Evolutionary conservation across 495 filamentous ascomycete genomes (phyloP).

Genomic region (Hypoxylon cercidicola): DNA sequence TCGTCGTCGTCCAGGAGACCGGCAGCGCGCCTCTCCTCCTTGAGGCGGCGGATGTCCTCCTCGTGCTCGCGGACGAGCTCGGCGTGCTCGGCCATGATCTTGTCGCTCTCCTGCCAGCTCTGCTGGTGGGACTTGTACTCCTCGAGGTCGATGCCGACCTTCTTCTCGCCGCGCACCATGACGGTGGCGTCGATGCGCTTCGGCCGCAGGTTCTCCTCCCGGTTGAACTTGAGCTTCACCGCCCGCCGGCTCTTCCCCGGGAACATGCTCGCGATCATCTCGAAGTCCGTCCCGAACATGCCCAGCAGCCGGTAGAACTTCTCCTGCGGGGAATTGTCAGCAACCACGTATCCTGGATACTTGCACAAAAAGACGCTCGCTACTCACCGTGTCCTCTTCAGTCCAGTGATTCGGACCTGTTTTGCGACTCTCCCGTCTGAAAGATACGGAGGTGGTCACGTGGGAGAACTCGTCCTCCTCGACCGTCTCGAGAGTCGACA

Average conservation of each 20-base stretch:
- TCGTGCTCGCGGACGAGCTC: conserved; percentile 72
- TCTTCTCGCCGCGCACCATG: conserved; percentile 61
- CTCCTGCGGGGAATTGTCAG: conserved; percentile 51
- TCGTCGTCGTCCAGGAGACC: conserved; percentile 51
- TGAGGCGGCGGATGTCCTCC: conserved; percentile 60
- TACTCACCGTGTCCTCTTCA: conserved; percentile 67
- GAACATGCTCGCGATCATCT: conserved; percentile 86
- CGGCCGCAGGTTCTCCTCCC: conserved; percentile 84
- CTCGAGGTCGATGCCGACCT: conserved; percentile 69
- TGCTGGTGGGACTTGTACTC: conserved; percentile 73
- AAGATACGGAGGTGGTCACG: conserved; percentile 77
- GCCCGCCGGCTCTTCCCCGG: conserved; percentile 76
- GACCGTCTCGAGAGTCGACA: conserved; percentile 64
- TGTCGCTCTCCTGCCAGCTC: conserved; percentile 64
- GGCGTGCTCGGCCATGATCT: conserved; percentile 77
- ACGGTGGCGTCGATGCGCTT: conserved; percentile 74
- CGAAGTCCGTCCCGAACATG: conserved; percentile 94
- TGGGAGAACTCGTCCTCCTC: conserved; percentile 88
- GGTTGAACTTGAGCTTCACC: conserved; percentile 92
- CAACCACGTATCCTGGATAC: background rate
- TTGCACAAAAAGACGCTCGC: background rate
- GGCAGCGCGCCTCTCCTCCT: conserved; percentile 50
- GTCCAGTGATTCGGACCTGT: conserved; percentile 78
- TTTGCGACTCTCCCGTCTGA: conserved; percentile 67
- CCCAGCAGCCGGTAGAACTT: conserved; percentile 84